Percentiles rank a stretch among this genome's conserved stretches.
Conservation (phyloP, 2,329 filamentous ascomycete species). For the Mariannaea elegans region DNA sequence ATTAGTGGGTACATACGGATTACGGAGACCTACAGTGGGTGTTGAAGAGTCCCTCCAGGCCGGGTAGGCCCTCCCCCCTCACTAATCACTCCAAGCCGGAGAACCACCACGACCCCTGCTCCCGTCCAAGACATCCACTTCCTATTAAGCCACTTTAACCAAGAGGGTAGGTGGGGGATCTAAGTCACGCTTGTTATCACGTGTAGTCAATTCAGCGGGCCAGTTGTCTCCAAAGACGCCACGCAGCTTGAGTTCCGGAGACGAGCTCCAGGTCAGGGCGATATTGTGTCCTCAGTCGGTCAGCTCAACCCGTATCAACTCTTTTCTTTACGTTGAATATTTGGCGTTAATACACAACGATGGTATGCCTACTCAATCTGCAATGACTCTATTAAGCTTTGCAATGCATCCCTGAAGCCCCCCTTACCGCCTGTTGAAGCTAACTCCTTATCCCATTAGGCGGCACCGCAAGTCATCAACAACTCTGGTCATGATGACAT, state of each 20-base stretch:
- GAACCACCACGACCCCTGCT: background rate
- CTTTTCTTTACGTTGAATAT: conserved; percentile 25
- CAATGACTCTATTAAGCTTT: background rate
- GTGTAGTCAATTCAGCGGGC: conserved; percentile 31
- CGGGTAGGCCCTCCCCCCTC: no score
- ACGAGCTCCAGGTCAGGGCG: conserved; percentile 37
- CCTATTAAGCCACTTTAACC: background rate
- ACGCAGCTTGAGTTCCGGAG: conserved; percentile 25
- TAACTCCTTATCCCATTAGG: conserved; percentile 45
- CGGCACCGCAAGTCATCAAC: conserved; percentile 55
- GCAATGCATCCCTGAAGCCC: background rate
- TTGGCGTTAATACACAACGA: conserved; percentile 31
- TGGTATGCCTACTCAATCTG: conserved; percentile 31
- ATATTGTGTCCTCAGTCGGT: conserved; percentile 42
- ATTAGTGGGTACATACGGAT: no score
- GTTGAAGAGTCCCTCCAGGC: background rate
- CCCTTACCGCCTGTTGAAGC: conserved; percentile 20
- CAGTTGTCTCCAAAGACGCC: conserved; percentile 41
- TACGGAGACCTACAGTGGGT: no score
- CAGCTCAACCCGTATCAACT: conserved; percentile 30
- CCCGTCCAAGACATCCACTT: background rate
- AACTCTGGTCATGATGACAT: conserved; percentile 87
- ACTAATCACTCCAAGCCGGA: no score
- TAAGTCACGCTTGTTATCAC: conserved; percentile 31
- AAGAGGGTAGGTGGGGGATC: conserved; percentile 36